Base-by-base conservation (phyloP, 1,284 basidiomycete genomes). In the Porogramme epimiltina region DNA sequence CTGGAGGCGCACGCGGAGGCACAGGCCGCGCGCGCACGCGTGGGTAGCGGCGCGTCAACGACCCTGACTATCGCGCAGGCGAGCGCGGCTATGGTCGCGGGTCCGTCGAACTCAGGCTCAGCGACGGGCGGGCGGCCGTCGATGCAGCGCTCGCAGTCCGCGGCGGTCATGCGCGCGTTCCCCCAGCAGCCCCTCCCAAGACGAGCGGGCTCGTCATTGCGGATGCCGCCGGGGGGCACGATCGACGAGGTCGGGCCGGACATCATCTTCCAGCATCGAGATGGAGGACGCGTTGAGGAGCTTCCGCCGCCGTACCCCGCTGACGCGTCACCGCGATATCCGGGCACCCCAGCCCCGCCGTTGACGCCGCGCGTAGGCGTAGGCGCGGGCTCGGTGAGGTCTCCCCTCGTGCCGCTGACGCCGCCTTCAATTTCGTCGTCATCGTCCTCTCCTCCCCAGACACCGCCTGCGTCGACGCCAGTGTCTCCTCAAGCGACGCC, bases 181-280 rank as follows among this genome's bases (percentile, higher is more conserved):
- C 54, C 54, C 11, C n/a, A 37, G 50, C 54, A 48, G 41, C 43
- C 48, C 48, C 23, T 47, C n/a, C 54, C 49, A 47, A 47, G 54
- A 46, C 54, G 54, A 22, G 52, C 39, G 31, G 50, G 52, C 31
- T 47, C 58, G 47, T 56, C 58, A 6, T 41, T 56, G 31, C 58
- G 58, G n/a, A 5, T 56, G 47, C 52, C 58, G 47, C 45, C 52
- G 24, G 51, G 56, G 42, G 49, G 41, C 38, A 41, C 50, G 34
- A 52, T 64, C 51, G 52, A 54, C 3, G 61, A 66, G 31, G 52
- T 55, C 22, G 54, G 61, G 33, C 63, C 66, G n/a, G 66, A 68
- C 45, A 64, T 68, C 51, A 66, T 69, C 55, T 65, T 69, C 26
- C 68, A 70, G 43, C 67, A 69, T 45, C 61, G 62, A 5, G 68